Conservation (phyloP, 257 asterid genomes). For the Solanum sitiens region DNA sequence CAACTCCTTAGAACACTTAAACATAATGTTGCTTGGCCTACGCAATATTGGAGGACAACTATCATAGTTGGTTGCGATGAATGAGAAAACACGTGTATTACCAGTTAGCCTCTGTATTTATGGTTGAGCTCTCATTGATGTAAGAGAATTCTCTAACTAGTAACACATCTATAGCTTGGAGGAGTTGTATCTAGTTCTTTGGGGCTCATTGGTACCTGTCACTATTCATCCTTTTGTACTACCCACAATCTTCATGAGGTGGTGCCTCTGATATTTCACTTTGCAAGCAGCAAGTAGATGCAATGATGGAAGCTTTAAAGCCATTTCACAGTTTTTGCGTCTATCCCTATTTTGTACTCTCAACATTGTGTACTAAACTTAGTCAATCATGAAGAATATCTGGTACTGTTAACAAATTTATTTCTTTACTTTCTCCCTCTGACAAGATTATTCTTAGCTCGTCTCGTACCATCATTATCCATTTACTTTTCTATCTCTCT, state of each 20-base stretch:
- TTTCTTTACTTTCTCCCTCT: neutral
- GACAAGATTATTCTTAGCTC: neutral
- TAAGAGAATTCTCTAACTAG: neutral
- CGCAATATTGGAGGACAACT: neutral
- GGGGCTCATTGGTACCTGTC: neutral
- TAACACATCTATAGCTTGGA: neutral
- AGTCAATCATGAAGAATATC: neutral
- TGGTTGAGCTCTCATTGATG: neutral
- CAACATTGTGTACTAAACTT: neutral
- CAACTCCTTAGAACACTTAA: neutral
- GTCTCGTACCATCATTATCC: neutral
- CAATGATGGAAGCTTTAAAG: neutral
- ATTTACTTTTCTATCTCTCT: neutral
- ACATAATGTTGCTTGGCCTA: neutral
- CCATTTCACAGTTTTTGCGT: neutral
- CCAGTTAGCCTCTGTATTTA: neutral
- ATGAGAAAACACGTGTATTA: neutral
- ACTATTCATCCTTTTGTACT: neutral
- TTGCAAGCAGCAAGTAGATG: neutral
- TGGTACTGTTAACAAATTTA: neutral
- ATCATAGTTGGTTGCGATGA: neutral
- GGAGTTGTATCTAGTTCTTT: neutral
- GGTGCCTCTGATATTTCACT: neutral
- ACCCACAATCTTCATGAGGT: neutral
- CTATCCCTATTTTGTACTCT: neutral